Percentiles rank a stretch among this genome's conserved stretches.
phyloP scores from a whole-genome alignment of 208 protist species.

The Leishmania mexicana region DNA sequence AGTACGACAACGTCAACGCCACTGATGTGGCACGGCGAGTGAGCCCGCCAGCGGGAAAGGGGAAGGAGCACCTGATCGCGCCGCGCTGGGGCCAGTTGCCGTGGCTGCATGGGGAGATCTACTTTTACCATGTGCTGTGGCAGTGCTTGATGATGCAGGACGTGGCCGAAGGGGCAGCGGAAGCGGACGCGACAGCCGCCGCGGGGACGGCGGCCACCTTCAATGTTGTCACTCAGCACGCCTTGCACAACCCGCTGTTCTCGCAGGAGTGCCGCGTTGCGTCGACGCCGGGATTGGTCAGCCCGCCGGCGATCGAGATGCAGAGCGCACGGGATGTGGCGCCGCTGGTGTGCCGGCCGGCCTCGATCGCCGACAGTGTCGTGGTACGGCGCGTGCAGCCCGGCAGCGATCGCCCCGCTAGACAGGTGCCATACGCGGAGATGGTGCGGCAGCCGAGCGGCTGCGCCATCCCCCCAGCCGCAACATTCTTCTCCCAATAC shows the following conservation, averaged over 20 bases:
- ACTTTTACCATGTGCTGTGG: slow-evolving; percentile 86
- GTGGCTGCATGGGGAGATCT: slow-evolving; percentile 91
- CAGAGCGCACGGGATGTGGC: slow-evolving; percentile 27
- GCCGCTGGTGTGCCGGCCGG: slow-evolving; percentile 21
- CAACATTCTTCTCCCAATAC: slow-evolving; percentile 58
- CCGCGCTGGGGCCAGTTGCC: slow-evolving; percentile 87
- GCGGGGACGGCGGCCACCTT: slow-evolving; percentile 27
- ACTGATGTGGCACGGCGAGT: slow-evolving; percentile 27
- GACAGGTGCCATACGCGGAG: slow-evolving; percentile 25
- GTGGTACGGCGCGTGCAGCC: slow-evolving; percentile 26
- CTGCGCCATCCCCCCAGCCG: slow-evolving; percentile 17
- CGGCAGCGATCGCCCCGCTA: neutral
- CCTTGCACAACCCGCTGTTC: slow-evolving; percentile 51
- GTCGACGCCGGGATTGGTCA: slow-evolving; percentile 31
- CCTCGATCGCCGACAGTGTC: slow-evolving; percentile 26
- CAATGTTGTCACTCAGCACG: slow-evolving; percentile 70
- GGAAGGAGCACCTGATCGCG: slow-evolving; percentile 15
- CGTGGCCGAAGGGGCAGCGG: slow-evolving; percentile 5
- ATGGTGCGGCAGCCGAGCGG: slow-evolving; percentile 28
- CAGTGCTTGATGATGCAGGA: slow-evolving; percentile 76
- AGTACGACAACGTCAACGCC: slow-evolving; percentile 37
- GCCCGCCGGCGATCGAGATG: slow-evolving; percentile 27
- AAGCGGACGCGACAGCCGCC: neutral
- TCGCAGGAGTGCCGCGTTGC: slow-evolving; percentile 39
- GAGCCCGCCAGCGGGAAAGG: slow-evolving; percentile 4